A percentile compares a stretch with the other conserved stretches of the same genome.
phyloP scores from a whole-genome alignment of 1,284 basidiomycete species.

The Veloboletus limbatus region DNA sequence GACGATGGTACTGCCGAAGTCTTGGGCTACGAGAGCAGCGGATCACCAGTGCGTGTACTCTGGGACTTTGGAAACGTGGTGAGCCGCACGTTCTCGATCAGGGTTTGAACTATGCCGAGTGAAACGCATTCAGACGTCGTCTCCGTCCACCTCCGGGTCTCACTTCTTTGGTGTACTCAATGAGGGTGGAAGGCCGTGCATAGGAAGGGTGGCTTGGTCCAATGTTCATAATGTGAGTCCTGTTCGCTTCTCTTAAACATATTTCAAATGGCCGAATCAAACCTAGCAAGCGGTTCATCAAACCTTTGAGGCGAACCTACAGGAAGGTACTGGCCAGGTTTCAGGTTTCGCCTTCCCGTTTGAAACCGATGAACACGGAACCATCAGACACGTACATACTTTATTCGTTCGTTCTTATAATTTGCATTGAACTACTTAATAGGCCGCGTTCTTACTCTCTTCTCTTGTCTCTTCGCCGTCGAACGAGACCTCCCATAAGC shows the following conservation, averaged over 20 bases:
- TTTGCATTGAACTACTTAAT: constrained; percentile 1
- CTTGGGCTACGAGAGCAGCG: constrained; percentile 41
- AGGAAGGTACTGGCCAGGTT: constrained; percentile 53
- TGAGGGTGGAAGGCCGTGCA: constrained; percentile 52
- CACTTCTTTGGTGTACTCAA: constrained; percentile 63
- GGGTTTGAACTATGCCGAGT: constrained; percentile 4
- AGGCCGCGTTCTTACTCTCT: constrained; percentile 58
- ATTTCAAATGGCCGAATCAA: background rate
- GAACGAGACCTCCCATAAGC: constrained; percentile 38
- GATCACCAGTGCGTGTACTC: constrained; percentile 44
- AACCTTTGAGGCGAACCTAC: constrained; percentile 54
- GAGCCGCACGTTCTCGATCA: constrained; percentile 24
- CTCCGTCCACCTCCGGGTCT: constrained; percentile 43
- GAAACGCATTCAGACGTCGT: constrained; percentile 34
- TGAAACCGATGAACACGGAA: constrained; percentile 69
- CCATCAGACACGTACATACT: constrained; percentile 61
- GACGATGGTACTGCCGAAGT: constrained; percentile 56
- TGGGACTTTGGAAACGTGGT: constrained; percentile 64
- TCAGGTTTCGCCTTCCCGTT: constrained; percentile 71
- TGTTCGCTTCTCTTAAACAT: constrained; percentile 3
- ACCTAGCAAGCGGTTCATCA: constrained; percentile 53
- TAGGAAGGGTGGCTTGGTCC: constrained; percentile 78
- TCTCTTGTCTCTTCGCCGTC: constrained; percentile 29
- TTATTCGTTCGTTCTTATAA: background rate
- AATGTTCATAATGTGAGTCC: constrained; percentile 51